Percentiles rank a stretch among this genome's conserved stretches.
Evolutionary conservation across 768 basidiomycete species (phyloP).

Genomic region (Boletus tomentosulus): DNA sequence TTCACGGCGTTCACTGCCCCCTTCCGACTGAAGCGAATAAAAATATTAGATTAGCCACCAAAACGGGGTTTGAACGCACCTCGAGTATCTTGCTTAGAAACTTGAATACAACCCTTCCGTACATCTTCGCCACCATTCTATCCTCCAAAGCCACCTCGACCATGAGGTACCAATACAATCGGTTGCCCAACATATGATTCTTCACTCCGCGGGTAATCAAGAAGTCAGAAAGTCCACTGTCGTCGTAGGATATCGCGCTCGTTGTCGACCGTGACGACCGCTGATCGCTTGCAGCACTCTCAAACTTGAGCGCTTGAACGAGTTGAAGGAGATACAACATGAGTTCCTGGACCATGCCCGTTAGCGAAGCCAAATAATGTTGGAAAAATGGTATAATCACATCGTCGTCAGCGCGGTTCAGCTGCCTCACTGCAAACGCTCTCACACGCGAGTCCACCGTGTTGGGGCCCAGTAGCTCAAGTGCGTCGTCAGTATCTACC

Average conservation of each 20-base stretch:
- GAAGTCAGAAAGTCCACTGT: constrained; percentile 92
- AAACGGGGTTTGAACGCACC: constrained; percentile 39
- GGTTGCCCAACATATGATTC: constrained; percentile 83
- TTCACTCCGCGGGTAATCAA: constrained; percentile 79
- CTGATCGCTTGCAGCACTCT: constrained; percentile 75
- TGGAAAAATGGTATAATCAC: constrained; percentile 40
- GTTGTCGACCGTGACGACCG: constrained; percentile 68
- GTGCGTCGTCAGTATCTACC: constrained; percentile 93
- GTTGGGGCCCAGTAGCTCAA: constrained; percentile 88
- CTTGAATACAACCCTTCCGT: constrained; percentile 83
- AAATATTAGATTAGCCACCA: background rate
- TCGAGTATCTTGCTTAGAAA: constrained; percentile 88
- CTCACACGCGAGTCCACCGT: constrained; percentile 89
- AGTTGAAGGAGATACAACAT: constrained; percentile 90
- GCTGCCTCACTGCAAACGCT: constrained; percentile 89
- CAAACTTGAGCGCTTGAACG: constrained; percentile 97
- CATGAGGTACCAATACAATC: constrained; percentile 97
- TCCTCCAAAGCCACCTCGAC: constrained; percentile 92
- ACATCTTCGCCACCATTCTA: constrained; percentile 86
- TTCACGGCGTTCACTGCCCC: constrained; percentile 79
- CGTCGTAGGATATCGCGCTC: constrained; percentile 79
- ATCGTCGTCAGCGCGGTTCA: constrained; percentile 91
- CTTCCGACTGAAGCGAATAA: constrained; percentile 48
- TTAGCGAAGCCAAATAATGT: background rate
- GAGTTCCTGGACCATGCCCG: constrained; percentile 60